These are phyloP conservation scores for Leptomonas seymouri DNA, from an alignment of 208 protist species.

Conservation along the genomic window DNA sequence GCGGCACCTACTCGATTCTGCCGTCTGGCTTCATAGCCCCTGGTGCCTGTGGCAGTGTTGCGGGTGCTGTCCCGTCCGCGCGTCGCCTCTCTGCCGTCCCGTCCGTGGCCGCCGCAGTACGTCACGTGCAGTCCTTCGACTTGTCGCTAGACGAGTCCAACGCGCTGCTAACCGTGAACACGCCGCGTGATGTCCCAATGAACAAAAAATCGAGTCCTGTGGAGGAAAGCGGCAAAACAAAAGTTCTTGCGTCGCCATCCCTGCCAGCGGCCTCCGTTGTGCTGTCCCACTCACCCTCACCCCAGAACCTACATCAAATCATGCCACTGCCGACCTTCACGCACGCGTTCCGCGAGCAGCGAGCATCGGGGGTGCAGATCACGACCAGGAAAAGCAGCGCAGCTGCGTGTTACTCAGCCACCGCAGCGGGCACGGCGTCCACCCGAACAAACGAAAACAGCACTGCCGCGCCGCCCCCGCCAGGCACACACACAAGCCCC, in stretches of 20 bases:
- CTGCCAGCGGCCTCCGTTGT: too few species aligned
- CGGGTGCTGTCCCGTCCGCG: background rate
- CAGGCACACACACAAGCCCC: background rate
- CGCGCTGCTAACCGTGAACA: slow-evolving; percentile 9
- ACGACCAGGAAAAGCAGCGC: background rate
- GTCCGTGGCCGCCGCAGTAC: background rate
- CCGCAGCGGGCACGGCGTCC: background rate
- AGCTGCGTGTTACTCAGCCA: background rate
- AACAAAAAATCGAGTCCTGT: too few species aligned
- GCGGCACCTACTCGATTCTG: slow-evolving; percentile 4
- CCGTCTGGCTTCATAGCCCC: background rate
- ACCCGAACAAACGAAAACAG: background rate
- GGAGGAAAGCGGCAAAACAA: too few species aligned
- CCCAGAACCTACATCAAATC: slow-evolving; percentile 1
- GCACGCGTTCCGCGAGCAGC: background rate
- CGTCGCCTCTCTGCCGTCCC: background rate
- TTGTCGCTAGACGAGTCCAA: slow-evolving; percentile 27
- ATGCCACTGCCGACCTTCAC: slow-evolving; percentile 19
- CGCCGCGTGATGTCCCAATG: slow-evolving; percentile 23
- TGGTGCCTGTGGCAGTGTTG: background rate
- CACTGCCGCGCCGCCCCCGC: background rate
- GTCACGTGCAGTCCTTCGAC: slow-evolving; percentile 17
- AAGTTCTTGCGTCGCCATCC: too few species aligned
- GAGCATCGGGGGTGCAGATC: background rate
- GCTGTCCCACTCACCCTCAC: background rate